Base-by-base conservation (phyloP, 2,329 filamentous ascomycete genomes). In the Colletotrichum destructivum region DNA sequence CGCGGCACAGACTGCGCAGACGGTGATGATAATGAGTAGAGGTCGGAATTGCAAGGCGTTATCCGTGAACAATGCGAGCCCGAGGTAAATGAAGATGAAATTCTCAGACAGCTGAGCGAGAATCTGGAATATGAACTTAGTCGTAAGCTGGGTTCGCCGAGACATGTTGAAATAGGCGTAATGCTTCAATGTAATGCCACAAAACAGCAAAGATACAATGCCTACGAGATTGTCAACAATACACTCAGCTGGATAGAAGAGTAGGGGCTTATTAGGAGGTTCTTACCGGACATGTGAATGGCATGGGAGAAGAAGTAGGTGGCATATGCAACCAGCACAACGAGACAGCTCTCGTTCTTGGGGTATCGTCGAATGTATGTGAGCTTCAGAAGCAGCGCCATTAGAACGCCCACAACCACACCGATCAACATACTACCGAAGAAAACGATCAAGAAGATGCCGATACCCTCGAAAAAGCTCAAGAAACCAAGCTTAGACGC, bases 141-240 rank as follows among this genome's bases (percentile, higher is more conserved):
- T 99, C 18, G 96, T 98, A 74, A 99, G 91, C 81, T 99, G 96
- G 1, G 96, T 98, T 73, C 96, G 92, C 60, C 96, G 92, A 40
- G 96, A 99, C 96, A 99, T 99, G 85, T 99, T 99, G 88, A 98
- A 98, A 84, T 99, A 99, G 74, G 96, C 96, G 79, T 99, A 99
- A 81, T 99, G 96, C 83, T 99, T 99, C 74, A 99, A 87, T 13
- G 96, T 98, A 76, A 99, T 99, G 66, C 96, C 96, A 82, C 96
- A 99, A 86, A 99, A 99, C 2, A 99, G 87, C 70, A 99, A 87
- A 31, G 96, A 97, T 75, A 99, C 96, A 78, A 99, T 99, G 76
- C 95, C 94, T 96, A 76, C 38, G 9, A 51, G 11, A 16, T 18
- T 21, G 62, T 78, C n/a, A 78, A 73, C 35, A 12, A 52, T 40